phyloP scores from a whole-genome alignment of 2,329 filamentous ascomycete species.

The Phaeosphaeria sp. region DNA sequence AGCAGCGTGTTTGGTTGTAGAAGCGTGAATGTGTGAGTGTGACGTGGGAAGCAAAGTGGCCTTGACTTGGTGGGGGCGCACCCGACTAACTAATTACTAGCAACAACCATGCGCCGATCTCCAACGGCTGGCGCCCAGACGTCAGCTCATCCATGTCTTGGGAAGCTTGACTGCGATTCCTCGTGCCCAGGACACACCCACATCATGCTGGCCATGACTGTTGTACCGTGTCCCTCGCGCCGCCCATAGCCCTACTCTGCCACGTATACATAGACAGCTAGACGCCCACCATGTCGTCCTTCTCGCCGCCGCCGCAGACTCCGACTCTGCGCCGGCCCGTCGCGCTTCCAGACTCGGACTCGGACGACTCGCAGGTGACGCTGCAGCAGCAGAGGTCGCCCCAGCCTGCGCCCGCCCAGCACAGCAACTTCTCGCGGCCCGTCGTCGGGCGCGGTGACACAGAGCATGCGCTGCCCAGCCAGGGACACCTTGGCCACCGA shows the following conservation, averaged over 20 bases:
- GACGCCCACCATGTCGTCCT: slow-evolving; percentile 34
- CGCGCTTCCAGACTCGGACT: slow-evolving; percentile 42
- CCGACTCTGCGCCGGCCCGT: slow-evolving; percentile 35
- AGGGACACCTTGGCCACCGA: slow-evolving; percentile 56
- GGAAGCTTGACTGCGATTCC: slow-evolving; percentile 1
- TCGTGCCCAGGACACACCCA: background rate
- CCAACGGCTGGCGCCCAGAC: background rate
- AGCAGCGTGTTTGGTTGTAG: slow-evolving; percentile 7
- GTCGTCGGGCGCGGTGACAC: slow-evolving; percentile 40
- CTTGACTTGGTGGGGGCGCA: background rate
- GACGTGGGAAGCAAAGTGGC: background rate
- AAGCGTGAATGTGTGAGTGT: background rate
- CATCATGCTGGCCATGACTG: slow-evolving; percentile 34
- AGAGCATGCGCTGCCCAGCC: slow-evolving; percentile 36
- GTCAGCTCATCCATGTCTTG: background rate
- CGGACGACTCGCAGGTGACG: slow-evolving; percentile 50
- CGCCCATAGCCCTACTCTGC: background rate
- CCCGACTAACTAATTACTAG: too few relatives aligned
- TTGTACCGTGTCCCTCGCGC: background rate
- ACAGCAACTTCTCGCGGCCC: slow-evolving; percentile 47
- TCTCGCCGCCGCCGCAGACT: slow-evolving; percentile 42
- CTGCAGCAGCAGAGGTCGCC: slow-evolving; percentile 49
- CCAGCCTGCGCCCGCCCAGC: slow-evolving; percentile 40
- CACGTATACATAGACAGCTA: background rate
- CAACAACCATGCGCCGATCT: slow-evolving; percentile 12